Percentiles rank a stretch among this genome's conserved stretches.
Evolutionary conservation across 2,329 filamentous ascomycete species (phyloP).

Genomic region (Trichoderma citrinoviride): DNA sequence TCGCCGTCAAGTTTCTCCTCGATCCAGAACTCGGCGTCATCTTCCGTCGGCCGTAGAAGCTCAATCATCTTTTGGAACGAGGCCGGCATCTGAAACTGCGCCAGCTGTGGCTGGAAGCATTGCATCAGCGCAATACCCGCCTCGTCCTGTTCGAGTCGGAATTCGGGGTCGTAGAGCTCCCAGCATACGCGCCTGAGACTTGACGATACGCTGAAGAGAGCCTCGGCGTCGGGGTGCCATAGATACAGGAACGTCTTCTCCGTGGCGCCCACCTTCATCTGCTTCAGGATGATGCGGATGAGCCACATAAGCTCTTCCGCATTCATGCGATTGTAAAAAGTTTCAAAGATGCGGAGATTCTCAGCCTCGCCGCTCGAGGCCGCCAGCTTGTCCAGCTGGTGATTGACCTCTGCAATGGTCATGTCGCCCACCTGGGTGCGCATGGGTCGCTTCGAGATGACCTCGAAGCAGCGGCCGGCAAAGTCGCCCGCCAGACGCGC

Average conservation of each 20-base stretch:
- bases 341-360: conserved; percentile 75
- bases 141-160: conserved; percentile 72
- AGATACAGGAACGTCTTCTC: conserved; percentile 84
- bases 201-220: conserved; percentile 84
- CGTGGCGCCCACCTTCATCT: conserved; percentile 71
- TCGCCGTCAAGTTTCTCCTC: conserved; percentile 98
- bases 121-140: conserved; percentile 80
- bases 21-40: conserved; percentile 85
- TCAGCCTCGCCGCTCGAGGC: conserved; percentile 75
- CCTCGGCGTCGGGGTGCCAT: conserved; percentile 77
- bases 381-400: conserved; percentile 74
- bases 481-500: conserved; percentile 82
- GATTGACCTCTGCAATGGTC: conserved; percentile 87
- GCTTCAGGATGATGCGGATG: conserved; percentile 85
- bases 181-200: conserved; percentile 89
- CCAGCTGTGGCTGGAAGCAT: conserved; percentile 94
- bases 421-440: conserved; percentile 70
- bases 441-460: conserved; percentile 80
- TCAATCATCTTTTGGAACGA: conserved; percentile 75
- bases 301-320: conserved; percentile 92
- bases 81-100: conserved; percentile 82
- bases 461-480: conserved; percentile 81
- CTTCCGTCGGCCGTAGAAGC: conserved; percentile 61
- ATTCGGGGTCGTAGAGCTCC: conserved; percentile 75
- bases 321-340: conserved; percentile 89